phyloP scores from a whole-genome alignment of 192 early-diverging fungal species.

The Obelidium mucronatum region DNA sequence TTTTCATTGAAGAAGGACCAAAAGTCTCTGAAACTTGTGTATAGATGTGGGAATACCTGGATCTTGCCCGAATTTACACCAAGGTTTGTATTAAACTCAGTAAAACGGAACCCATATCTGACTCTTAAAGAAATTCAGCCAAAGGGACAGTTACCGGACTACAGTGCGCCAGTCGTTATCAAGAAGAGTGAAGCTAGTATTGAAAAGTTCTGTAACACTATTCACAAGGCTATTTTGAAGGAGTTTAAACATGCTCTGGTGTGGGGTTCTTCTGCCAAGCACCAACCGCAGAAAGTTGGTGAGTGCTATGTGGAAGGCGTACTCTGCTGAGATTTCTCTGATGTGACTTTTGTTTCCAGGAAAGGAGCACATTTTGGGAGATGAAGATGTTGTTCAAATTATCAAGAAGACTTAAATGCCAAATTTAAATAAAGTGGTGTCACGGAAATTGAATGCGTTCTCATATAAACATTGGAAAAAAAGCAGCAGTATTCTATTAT shows the following conservation, averaged over 20 bases:
- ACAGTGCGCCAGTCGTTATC: constrained; percentile 91
- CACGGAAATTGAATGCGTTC: no score
- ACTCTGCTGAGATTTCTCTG: background rate
- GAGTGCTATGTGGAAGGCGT: background rate
- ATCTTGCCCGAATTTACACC: constrained; percentile 81
- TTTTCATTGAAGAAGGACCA: constrained; percentile 5
- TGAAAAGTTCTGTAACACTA: constrained; percentile 95
- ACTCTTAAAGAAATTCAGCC: constrained; percentile 77
- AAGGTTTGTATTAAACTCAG: constrained; percentile 38
- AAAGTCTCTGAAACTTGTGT: background rate
- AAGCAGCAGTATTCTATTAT: no score
- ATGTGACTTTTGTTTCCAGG: constrained; percentile 36
- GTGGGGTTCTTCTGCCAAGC: constrained; percentile 96
- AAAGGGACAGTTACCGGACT: constrained; percentile 95
- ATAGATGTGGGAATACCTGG: constrained; percentile 72
- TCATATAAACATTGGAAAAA: no score
- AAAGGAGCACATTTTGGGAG: constrained; percentile 85
- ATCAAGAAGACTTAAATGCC: no score
- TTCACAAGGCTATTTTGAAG: constrained; percentile 91
- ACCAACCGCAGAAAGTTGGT: constrained; percentile 96
- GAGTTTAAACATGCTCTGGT: constrained; percentile 94
- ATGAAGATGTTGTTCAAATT: constrained; percentile 96
- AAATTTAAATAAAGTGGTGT: no score
- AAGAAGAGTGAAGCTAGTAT: constrained; percentile 71
- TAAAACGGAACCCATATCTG: background rate